Conservation (phyloP, 257 asterid genomes). For the Solanum piurae region DNA sequence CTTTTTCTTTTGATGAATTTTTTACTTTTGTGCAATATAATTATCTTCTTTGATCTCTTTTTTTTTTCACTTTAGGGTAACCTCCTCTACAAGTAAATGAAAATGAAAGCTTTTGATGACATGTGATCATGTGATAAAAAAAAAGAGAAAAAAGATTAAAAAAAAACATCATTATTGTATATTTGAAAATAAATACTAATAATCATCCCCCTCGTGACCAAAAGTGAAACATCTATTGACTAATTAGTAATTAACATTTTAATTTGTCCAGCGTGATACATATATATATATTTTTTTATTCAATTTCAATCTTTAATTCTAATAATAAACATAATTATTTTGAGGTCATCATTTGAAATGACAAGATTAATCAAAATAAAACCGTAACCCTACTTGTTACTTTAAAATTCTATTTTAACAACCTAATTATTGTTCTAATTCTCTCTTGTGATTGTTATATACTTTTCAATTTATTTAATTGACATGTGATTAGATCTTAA, state of each 20-base stretch:
- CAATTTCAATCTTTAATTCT: background rate
- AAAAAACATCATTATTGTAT: background rate
- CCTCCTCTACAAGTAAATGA: constrained; percentile 9
- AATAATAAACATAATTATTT: background rate
- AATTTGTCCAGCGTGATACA: background rate
- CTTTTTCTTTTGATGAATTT: background rate
- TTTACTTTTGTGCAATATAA: background rate
- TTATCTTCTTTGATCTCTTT: background rate
- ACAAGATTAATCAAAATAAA: background rate
- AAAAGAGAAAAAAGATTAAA: background rate
- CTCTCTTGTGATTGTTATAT: too few relatives aligned
- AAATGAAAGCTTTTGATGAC: background rate
- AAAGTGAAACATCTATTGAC: background rate
- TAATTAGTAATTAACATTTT: background rate
- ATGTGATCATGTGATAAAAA: constrained; percentile 10
- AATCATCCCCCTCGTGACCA: constrained; percentile 10
- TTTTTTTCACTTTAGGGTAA: background rate
- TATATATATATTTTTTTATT: background rate
- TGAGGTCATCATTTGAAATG: background rate
- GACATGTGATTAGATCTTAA: background rate
- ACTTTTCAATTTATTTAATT: background rate
- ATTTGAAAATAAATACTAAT: background rate
- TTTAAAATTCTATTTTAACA: background rate
- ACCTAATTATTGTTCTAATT: background rate
- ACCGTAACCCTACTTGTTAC: background rate